A percentile compares a stretch with the other conserved stretches of the same genome.
phyloP scores from a whole-genome alignment of 202 grass and related monocot species.

The Panicum hallii region DNA sequence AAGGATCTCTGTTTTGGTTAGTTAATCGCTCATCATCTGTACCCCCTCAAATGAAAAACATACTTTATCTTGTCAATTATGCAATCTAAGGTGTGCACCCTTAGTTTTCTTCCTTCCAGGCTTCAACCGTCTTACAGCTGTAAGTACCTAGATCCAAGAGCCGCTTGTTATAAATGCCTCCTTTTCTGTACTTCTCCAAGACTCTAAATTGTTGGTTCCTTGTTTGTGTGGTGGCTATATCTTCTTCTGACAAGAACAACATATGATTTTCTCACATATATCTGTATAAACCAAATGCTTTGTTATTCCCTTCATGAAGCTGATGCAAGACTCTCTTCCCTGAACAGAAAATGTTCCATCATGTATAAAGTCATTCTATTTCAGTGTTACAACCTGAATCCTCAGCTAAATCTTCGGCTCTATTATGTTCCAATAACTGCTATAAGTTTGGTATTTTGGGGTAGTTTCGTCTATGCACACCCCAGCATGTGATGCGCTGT shows the following conservation, averaged over 20 bases:
- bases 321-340: slow-evolving; percentile 7
- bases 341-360: background rate
- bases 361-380: slow-evolving; percentile 4
- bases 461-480: background rate
- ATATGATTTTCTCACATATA: background rate
- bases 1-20: slow-evolving; percentile 85
- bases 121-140: slow-evolving; percentile 20
- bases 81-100: slow-evolving; percentile 6
- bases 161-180: slow-evolving; percentile 21
- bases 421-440: background rate
- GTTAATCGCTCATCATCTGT: slow-evolving; percentile 30
- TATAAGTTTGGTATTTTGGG: slow-evolving; percentile 9
- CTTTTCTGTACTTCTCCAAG: slow-evolving; percentile 37
- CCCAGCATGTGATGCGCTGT: slow-evolving; percentile 4
- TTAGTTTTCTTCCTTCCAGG: slow-evolving; percentile 29
- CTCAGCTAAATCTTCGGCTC: background rate
- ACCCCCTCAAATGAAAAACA: slow-evolving; percentile 25
- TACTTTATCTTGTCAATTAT: slow-evolving; percentile 23
- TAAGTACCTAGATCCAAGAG: slow-evolving; percentile 25
- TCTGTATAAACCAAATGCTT: slow-evolving; percentile 18
- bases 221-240: slow-evolving; percentile 12
- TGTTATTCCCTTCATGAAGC: background rate
- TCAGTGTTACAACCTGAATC: slow-evolving; percentile 4
- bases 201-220: slow-evolving; percentile 26
- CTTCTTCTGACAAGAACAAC: slow-evolving; percentile 20